Evolutionary conservation across 768 basidiomycete genomes (phyloP), one percentile per base, ranked within the genome.

Genomic region (Paxillus rubicundulus): DNA sequence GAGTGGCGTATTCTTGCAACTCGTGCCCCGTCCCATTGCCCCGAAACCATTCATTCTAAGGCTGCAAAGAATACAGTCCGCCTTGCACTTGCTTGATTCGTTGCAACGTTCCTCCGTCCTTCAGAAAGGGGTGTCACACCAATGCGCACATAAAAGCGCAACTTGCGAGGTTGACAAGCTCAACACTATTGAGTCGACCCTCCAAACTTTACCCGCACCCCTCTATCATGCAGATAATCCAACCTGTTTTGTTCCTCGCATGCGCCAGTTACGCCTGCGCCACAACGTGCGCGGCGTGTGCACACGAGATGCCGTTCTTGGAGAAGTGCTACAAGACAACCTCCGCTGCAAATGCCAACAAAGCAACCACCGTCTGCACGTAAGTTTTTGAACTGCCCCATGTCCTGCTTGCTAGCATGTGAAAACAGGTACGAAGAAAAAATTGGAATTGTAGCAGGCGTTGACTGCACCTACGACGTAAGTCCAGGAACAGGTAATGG

Each of bases 341-440:
- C 13, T 20, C 49, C 8, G 20, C 13, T 12, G 21, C 45, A 17
- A 45, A 30, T 9, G 24, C 9, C 32, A 38, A 34, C 17, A 27
- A 21, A 33, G 13, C 41, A 16, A 41, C 38, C 17, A 50, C 43
- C 5, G 12, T 28, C 16, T 45, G 42, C 43, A 16, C 14, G 44
- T 41, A 20, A 12, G 45, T 46, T 20, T 41, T 7, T 9, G 17
- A 36, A 13, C 13, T 21, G 24, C 32, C 6, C 24, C 13, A 20
- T 8, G 4, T 33, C n/a, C 12, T n/a, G 30, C 16, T 14, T 6
- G 34, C n/a, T 32, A 13, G 27, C 8, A 20, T 16, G 20, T 27
- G 49, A 28, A 13, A 30, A 24, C 42, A 39, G 49, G 17, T 54
- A 52, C n/a, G 42, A 45, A 33, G 49, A 40, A n/a, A 20, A 28